Evolutionary conservation across 257 asterid species (phyloP), one percentile per base, ranked within the genome.

Genomic region (Penstemon barbatus): DNA sequence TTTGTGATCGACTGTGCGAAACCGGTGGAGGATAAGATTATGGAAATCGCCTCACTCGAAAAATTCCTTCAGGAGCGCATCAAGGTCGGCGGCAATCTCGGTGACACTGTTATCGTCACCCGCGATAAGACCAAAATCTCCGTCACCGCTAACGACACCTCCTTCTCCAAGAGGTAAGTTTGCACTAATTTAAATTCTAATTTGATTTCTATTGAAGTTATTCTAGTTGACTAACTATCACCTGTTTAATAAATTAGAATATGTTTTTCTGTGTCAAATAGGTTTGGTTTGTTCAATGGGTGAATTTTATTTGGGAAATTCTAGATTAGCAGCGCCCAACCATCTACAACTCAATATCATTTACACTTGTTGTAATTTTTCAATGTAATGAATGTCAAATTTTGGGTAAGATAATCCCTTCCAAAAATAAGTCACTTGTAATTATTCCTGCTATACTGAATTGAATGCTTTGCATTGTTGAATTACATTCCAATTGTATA

Each of bases 21-120:
- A 73, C 89, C 87, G 7, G 87, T 81, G 13, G 86, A 79, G 19
- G 89, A 84, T 61, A 78, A 78, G 76, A 83, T 83, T 57, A 83
- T 83, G 89, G 89, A 84, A 4, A 84, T 84, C 38, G 80, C 89
- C n/a, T 78, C 89, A 2, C 71, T 84, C 44, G 89, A 84, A 48
- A 81, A 81, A 68, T 84, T 79, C 58, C 83, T 84, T 49, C 85
- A 84, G 74, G 89, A 84, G 69, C 76, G 90, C 64, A 84, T 84
- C 73, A 84, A 84, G 77, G 87, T 84, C 45, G 82, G 78, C 38
- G 87, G 87, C 1, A 82, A 84, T 6, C 87, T 84, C 15, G 90
- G 87, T 2, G 87, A 84, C 33, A 36, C 84, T 42, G 85, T 84
- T 40, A 73, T 79, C 18, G 72, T 84, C 56, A 69, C 65, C 51